Conservation (phyloP, 371 early-diverging fungal genomes). For the Conidiobolus coronatus region DNA sequence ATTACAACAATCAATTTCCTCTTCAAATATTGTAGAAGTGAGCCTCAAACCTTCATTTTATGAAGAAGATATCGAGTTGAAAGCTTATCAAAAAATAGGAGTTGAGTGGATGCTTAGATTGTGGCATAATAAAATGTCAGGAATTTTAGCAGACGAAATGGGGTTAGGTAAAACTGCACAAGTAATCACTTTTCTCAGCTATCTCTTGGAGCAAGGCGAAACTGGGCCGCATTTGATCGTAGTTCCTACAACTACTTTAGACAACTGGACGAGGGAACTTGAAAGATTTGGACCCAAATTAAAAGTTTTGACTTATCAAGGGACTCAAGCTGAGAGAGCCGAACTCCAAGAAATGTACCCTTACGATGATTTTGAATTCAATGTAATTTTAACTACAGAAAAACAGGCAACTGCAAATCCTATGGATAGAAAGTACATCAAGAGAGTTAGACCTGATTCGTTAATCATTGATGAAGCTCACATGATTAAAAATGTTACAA, state of each 20-base stretch:
- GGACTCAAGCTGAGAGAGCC: constrained; percentile 10
- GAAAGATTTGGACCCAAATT: constrained; percentile 77
- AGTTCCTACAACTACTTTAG: constrained; percentile 77
- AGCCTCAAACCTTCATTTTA: neutral
- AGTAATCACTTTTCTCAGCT: constrained; percentile 89
- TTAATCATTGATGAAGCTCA: constrained; percentile 3
- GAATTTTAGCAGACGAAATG: constrained; percentile 93
- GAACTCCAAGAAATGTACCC: neutral
- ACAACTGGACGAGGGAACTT: constrained; percentile 92
- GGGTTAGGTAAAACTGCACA: constrained; percentile 98
- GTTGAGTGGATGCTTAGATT: constrained; percentile 97
- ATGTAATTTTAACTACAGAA: neutral
- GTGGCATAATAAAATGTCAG: constrained; percentile 94
- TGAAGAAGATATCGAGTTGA: neutral
- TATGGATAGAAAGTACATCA: neutral
- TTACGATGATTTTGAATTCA: neutral
- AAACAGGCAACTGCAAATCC: neutral
- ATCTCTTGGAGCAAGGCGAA: constrained; percentile 39
- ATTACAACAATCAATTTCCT: neutral
- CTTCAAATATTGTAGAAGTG: neutral
- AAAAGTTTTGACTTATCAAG: constrained; percentile 65
- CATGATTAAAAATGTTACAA: neutral
- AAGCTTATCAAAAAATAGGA: constrained; percentile 83
- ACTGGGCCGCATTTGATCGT: constrained; percentile 80
- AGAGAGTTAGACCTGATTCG: neutral